Evolutionary conservation across 257 asterid species (phyloP), one percentile per base, ranked within the genome.

Genomic region (Solanum piurae): DNA sequence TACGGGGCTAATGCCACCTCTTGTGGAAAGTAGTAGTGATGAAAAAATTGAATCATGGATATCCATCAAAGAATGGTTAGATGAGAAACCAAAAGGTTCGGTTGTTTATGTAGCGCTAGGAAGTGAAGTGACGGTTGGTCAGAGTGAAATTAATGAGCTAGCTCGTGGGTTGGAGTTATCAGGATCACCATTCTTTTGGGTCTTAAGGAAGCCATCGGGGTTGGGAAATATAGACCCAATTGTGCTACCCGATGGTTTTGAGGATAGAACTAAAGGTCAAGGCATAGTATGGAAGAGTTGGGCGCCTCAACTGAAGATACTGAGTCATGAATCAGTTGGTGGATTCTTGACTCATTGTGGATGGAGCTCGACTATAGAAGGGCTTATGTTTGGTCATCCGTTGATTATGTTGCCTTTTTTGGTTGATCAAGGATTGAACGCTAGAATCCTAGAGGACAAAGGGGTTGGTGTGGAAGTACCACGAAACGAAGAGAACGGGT

Each of bases 281-380:
- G 95, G 96, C 7, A 37, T 90, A 3, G 92, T 92, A 52, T 94
- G 95, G 94, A 90, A 55, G 85, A 91, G 83, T 1, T 93, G 96
- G 95, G 94, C 87, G 0, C 96, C 95, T 3, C 95, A 91, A 49
- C 0, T 91, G 86, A 88, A 79, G 85, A 91, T 92, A 90, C 87
- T 92, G 83, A 89, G 93, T 44, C 95, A 93, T 68, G 92, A 86
- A 4, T 91, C 95, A 1, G 86, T 93, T 6, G 94, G 94, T 0
- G 94, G 91, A 2, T 93, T 91, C 89, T 84, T 92, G 89, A 92
- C 93, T 18, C 95, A 93, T 3, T 90, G 93, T 27, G 94, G 94
- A 5, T 92, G 94, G 94, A 73, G 93, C 64, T 94, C 95, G 1
- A 55, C 58, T 3, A 84, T 92, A 11, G 94, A 93, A 86, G 94